Percentiles rank a stretch among this genome's conserved stretches.
Conservation (phyloP, 768 basidiomycete species). For the Tricholoma bakamatsutake region DNA sequence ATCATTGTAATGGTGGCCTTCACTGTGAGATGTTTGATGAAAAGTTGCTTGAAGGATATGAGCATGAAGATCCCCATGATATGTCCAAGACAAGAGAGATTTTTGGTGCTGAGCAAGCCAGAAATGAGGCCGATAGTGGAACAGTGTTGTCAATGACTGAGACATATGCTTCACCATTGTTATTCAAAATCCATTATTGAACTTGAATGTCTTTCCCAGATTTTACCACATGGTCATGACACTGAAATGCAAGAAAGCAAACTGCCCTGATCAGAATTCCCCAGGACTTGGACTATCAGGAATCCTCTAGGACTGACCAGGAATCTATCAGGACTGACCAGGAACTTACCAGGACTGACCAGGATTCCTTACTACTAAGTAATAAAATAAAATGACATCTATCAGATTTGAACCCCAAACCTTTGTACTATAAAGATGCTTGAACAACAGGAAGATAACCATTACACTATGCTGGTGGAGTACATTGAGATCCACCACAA, state of each 20-base stretch:
- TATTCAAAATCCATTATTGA: background rate
- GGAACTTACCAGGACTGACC: too few species aligned
- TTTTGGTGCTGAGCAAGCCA: background rate
- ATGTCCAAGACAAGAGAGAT: background rate
- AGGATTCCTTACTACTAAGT: too few species aligned
- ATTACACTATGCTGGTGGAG: too few species aligned
- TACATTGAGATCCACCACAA: too few species aligned
- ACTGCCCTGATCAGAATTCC: too few species aligned
- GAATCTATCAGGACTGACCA: too few species aligned
- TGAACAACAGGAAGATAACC: too few species aligned
- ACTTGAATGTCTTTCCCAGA: background rate
- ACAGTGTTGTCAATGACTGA: background rate
- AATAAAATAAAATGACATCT: too few species aligned
- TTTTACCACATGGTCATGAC: background rate
- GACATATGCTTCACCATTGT: background rate
- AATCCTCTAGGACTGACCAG: too few species aligned
- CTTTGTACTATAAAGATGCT: too few species aligned
- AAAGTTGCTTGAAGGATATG: background rate
- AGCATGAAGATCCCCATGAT: background rate
- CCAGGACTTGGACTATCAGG: too few species aligned
- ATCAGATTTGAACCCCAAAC: too few species aligned
- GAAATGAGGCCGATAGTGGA: background rate
- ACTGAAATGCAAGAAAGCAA: background rate
- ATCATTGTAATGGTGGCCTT: background rate
- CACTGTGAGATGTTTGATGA: background rate